These are phyloP conservation scores for Brassica juncea DNA, from an alignment of 345 rosid genomes.

Conservation along the genomic window DNA sequence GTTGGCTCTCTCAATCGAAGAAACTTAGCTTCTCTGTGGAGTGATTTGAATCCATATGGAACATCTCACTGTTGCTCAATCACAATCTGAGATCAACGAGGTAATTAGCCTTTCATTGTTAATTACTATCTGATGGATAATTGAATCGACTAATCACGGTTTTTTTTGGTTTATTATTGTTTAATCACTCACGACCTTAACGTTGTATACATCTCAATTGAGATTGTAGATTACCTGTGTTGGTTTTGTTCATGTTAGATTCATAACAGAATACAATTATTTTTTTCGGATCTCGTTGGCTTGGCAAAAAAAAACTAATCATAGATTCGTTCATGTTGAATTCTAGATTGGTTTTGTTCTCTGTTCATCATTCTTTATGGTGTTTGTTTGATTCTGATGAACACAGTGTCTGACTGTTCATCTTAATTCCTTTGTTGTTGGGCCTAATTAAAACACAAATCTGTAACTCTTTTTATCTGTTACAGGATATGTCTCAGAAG, in stretches of 20 bases:
- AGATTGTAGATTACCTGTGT: slow-evolving; percentile 20
- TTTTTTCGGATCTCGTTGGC: slow-evolving; percentile 18
- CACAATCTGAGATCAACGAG: slow-evolving; percentile 56
- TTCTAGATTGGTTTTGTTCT: not conserved
- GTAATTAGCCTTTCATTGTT: slow-evolving; percentile 43
- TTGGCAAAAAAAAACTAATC: slow-evolving; percentile 1
- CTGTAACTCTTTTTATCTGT: not conserved
- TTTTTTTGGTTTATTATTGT: not conserved
- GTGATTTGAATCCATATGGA: slow-evolving; percentile 28
- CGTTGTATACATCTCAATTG: not conserved
- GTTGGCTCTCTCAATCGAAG: slow-evolving; percentile 19
- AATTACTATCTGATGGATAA: slow-evolving; percentile 3
- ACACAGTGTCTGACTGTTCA: not conserved
- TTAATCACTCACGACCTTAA: not conserved
- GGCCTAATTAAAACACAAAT: slow-evolving; percentile 5
- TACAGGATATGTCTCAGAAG: slow-evolving; percentile 27
- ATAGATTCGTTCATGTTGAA: not conserved
- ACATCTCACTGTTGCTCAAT: slow-evolving; percentile 20
- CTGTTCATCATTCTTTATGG: not conserved
- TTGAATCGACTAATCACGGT: slow-evolving; percentile 1
- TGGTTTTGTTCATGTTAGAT: not conserved
- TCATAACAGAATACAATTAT: not conserved
- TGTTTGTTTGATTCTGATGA: slow-evolving; percentile 26
- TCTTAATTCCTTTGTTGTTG: not conserved
- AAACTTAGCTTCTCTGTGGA: slow-evolving; percentile 18